Evolutionary conservation across 257 asterid genomes (phyloP), one percentile per base, ranked within the genome.

Genomic region (Scutellaria minor): DNA sequence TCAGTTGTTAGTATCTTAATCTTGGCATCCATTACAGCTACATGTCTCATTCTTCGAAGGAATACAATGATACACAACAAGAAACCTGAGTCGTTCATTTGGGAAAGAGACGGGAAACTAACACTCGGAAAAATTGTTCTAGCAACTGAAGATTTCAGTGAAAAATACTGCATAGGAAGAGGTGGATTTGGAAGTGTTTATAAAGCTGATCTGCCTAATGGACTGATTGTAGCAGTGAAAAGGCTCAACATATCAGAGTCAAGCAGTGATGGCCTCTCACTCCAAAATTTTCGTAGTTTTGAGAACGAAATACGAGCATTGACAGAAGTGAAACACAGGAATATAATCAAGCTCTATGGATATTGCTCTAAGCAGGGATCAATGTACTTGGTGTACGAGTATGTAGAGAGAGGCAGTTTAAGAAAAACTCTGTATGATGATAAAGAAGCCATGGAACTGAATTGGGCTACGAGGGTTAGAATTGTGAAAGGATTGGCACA

Each of bases 151-250:
- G 78, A 81, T 73, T 94, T 94, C 59, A 50, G 66, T 13, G 96
- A 85, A 31, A 80, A 63, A 52, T 84, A 80, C 75, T 88, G 92
- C 86, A 85, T 94, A 15, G 98, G 98, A 61, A 79, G 80, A 68
- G 98, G 98, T 75, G 98, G 98, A 58, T 88, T 89, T 65, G 97
- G 97, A 66, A 86, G 80, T 56, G 96, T 91, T 12, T 93, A 89
- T 51, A 86, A 80, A 81, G 97, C 96, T 67, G 89, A 72, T 70
- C 54, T 91, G 58, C 68, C 76, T 31, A 77, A 64, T 61, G 91
- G 96, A 24, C 93, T 81, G 60, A 60, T 68, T 18, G 86, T 93
- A 76, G 98, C 98, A 41, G 92, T 93, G 52, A 93, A 93, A 76
- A 85, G 84, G 82, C 91, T 89, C 77, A 63, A 83, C 59, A 20